These are phyloP conservation scores for Leishmania mexicana DNA, from an alignment of 208 protist genomes.

Conservation along the genomic window DNA sequence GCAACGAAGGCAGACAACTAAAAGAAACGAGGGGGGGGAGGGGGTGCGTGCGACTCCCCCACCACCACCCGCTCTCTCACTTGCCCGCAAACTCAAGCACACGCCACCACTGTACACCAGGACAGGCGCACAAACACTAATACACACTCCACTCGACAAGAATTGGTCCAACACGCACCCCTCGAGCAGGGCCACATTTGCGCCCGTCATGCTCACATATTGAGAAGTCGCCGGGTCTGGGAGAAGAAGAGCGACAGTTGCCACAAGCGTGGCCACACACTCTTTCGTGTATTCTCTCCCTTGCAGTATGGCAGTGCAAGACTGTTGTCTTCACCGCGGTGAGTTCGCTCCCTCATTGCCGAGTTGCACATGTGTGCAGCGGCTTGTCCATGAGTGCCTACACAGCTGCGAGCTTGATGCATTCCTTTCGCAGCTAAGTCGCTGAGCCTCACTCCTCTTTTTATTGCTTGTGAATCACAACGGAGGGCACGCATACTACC, in stretches of 20 bases:
- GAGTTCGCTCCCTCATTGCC: not conserved
- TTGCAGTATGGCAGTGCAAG: not conserved
- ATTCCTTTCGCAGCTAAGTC: not conserved
- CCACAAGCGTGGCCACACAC: not conserved
- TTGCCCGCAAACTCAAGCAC: not conserved
- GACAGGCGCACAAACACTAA: not conserved
- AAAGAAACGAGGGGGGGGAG: too few species aligned
- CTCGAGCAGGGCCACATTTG: not conserved
- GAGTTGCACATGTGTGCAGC: not conserved
- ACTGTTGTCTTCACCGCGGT: not conserved
- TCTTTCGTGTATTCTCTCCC: not conserved
- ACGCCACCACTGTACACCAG: not conserved
- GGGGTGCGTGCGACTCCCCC: too few species aligned
- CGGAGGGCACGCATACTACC: too few species aligned
- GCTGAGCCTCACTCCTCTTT: not conserved
- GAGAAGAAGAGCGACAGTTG: not conserved
- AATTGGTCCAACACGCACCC: not conserved
- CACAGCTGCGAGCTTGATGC: too few species aligned
- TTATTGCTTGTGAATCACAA: not conserved
- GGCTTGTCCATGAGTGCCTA: too few species aligned
- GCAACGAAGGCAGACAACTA: not conserved
- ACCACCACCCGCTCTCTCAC: not conserved
- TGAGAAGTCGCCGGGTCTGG: too few species aligned
- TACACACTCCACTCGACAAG: not conserved
- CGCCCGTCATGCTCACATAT: too few species aligned